A percentile compares a stretch with the other conserved stretches of the same genome.
Conservation (phyloP, 2,329 filamentous ascomycete species). For the Exophiala bonariae region DNA sequence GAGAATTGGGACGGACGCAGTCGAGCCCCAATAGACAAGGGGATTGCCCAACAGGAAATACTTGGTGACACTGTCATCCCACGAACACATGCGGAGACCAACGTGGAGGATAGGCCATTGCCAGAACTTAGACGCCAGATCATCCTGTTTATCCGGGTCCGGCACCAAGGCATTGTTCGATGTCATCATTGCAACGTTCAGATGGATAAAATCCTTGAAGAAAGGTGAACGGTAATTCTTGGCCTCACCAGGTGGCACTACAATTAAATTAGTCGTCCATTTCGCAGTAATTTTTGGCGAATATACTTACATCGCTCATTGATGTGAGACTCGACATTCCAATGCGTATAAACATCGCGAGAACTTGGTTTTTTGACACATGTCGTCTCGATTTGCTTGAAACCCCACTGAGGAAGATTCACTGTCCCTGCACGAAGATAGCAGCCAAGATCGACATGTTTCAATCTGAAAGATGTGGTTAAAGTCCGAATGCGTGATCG, state of each 20-base stretch:
- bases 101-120: conserved; percentile 97
- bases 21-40: conserved; percentile 92
- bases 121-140: conserved; percentile 95
- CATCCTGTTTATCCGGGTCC: conserved; percentile 98
- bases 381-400: conserved; percentile 98
- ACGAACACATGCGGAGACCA: conserved; percentile 96
- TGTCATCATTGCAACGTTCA: conserved; percentile 99
- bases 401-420: conserved; percentile 98
- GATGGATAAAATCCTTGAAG: conserved; percentile 93
- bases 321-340: conserved; percentile 94
- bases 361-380: conserved; percentile 93
- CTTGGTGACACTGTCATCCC: conserved; percentile 93
- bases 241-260: conserved; percentile 84
- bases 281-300: neutral
- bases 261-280: conserved; percentile 32
- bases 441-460: conserved; percentile 78
- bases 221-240: conserved; percentile 96
- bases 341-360: conserved; percentile 91
- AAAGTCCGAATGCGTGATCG: conserved; percentile 83
- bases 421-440: conserved; percentile 94
- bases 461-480: conserved; percentile 88
- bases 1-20: conserved; percentile 72
- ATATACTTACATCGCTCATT: conserved; percentile 81
- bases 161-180: conserved; percentile 98
- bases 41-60: conserved; percentile 99